Conservation (phyloP, 371 early-diverging fungal species). For the Mucor saturninus region DNA sequence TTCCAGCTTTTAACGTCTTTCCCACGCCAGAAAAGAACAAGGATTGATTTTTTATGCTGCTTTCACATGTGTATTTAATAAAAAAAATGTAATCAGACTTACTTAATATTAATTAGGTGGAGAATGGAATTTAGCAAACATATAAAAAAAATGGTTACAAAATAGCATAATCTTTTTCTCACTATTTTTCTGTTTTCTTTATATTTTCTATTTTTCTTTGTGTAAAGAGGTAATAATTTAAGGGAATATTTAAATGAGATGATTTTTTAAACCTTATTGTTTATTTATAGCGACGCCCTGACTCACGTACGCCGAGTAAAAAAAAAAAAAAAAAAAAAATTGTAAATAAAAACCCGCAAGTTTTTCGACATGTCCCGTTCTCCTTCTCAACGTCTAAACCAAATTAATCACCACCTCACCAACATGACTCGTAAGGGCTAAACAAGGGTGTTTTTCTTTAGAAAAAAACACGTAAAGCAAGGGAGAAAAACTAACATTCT, state of each 20-base stretch:
- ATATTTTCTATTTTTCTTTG: too few relatives aligned
- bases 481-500: neutral
- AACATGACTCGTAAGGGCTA: constrained; percentile 23
- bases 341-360: constrained; percentile 20
- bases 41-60: constrained; percentile 1
- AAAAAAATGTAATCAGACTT: neutral
- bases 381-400: constrained; percentile 31
- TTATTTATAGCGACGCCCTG: constrained; percentile 1
- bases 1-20: too few relatives aligned
- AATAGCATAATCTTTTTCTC: too few relatives aligned
- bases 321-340: constrained; percentile 8
- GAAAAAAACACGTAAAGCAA: neutral
- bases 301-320: constrained; percentile 2
- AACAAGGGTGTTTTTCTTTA: neutral
- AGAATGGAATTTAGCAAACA: too few relatives aligned
- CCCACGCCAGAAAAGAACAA: too few relatives aligned
- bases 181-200: too few relatives aligned
- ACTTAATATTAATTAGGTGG: constrained; percentile 3
- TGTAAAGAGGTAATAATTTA: too few relatives aligned
- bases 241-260: too few relatives aligned
- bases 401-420: constrained; percentile 22
- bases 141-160: too few relatives aligned
- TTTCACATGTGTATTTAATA: constrained; percentile 13
- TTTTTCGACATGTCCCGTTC: constrained; percentile 22
- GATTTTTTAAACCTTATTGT: neutral